These are phyloP conservation scores for Eutrema yunnanense DNA, from an alignment of 345 rosid genomes.

Conservation along the genomic window DNA sequence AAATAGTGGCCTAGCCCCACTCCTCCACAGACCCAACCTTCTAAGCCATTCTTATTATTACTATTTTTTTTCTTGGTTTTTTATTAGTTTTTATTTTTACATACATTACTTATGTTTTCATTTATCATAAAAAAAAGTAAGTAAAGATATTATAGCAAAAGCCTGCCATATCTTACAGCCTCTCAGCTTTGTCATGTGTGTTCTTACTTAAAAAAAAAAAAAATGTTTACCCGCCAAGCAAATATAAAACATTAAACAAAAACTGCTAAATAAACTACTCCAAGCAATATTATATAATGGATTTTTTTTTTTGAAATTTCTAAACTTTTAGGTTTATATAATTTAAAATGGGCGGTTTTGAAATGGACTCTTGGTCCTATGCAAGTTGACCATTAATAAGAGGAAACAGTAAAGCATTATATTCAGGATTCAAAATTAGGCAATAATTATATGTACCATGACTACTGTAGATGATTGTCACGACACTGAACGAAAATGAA, in stretches of 20 bases:
- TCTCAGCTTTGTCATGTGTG: slow-evolving; percentile 24
- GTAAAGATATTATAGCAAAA: slow-evolving; percentile 1
- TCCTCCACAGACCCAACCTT: slow-evolving; percentile 28
- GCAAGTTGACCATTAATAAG: background rate
- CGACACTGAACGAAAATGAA: background rate
- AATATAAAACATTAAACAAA: background rate
- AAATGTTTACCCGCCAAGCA: slow-evolving; percentile 6
- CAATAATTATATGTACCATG: background rate
- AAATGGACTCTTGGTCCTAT: background rate
- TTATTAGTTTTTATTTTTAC: background rate
- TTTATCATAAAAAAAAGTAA: slow-evolving; percentile 9
- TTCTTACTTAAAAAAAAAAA: background rate
- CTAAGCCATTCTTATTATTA: slow-evolving; percentile 4
- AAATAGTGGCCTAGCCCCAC: slow-evolving; percentile 38
- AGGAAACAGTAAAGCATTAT: background rate
- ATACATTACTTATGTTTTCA: background rate
- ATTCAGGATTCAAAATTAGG: background rate
- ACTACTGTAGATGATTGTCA: background rate
- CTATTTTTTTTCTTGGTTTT: no score
- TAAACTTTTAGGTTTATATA: background rate
- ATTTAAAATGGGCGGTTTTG: background rate
- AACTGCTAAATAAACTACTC: no score
- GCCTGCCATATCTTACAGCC: slow-evolving; percentile 23
- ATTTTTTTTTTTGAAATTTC: no score
- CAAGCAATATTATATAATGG: no score